phyloP scores from a whole-genome alignment of 352 stramenopile species.

The Phytophthora multivora region DNA sequence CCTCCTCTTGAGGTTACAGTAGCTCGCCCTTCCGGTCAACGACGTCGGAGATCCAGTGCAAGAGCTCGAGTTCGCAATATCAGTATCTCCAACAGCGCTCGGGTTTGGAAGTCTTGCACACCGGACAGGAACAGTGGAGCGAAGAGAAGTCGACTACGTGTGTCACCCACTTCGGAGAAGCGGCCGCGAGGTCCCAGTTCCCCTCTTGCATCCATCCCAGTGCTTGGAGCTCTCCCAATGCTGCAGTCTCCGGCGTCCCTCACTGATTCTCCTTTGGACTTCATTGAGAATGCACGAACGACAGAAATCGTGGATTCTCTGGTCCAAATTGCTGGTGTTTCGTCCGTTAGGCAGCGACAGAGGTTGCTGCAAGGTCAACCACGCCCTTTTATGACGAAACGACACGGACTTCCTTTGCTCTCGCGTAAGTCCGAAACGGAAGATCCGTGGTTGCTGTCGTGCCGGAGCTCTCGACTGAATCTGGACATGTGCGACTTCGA shows the following conservation, averaged over 20 bases:
- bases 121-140: constrained; percentile 8
- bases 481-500: constrained; percentile 32
- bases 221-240: constrained; percentile 25
- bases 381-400: background rate
- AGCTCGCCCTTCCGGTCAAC: constrained; percentile 7
- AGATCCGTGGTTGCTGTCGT: constrained; percentile 17
- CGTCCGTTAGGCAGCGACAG: constrained; percentile 24
- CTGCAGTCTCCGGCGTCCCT: constrained; percentile 22
- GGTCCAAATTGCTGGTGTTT: constrained; percentile 23
- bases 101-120: background rate
- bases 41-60: constrained; percentile 9
- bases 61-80: constrained; percentile 4
- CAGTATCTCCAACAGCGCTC: constrained; percentile 11
- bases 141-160: constrained; percentile 15
- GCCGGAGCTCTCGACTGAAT: constrained; percentile 28
- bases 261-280: constrained; percentile 23
- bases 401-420: constrained; percentile 5
- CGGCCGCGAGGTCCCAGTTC: constrained; percentile 13
- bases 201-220: constrained; percentile 1
- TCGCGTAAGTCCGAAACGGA: constrained; percentile 11
- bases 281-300: constrained; percentile 7
- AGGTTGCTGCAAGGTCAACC: constrained; percentile 21
- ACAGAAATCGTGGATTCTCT: constrained; percentile 30
- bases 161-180: constrained; percentile 21
- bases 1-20: constrained; percentile 3